phyloP scores from a whole-genome alignment of 2,329 filamentous ascomycete genomes.

The Stachybotrys elegans region DNA sequence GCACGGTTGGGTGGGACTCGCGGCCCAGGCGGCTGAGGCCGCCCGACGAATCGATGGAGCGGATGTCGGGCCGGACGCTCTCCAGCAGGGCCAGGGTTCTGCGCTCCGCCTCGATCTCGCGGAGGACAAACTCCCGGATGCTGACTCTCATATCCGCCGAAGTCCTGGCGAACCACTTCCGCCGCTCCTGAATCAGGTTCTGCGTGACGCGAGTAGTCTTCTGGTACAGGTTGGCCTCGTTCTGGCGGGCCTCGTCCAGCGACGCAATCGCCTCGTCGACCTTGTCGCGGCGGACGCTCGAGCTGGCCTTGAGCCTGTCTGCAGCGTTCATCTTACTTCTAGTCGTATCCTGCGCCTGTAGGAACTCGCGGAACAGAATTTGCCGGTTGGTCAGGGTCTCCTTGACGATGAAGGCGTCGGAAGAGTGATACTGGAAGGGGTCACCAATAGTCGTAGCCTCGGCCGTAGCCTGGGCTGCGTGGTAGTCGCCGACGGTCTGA shows the following conservation, averaged over 20 bases:
- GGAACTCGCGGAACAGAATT: conserved; percentile 86
- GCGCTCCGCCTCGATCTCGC: conserved; percentile 92
- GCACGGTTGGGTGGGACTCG: conserved; percentile 72
- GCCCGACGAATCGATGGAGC: conserved; percentile 85
- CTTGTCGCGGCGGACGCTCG: conserved; percentile 86
- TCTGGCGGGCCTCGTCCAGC: conserved; percentile 78
- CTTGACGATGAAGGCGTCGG: conserved; percentile 96
- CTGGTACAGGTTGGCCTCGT: conserved; percentile 74
- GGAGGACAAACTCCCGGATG: conserved; percentile 86
- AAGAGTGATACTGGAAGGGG: conserved; percentile 88
- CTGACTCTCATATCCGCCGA: conserved; percentile 76
- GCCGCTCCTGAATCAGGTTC: conserved; percentile 82
- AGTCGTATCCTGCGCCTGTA: conserved; percentile 83
- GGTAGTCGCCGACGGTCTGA: conserved; percentile 89
- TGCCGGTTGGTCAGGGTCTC: conserved; percentile 97
- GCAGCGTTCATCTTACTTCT: conserved; percentile 79
- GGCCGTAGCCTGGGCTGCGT: conserved; percentile 92
- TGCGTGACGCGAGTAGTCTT: conserved; percentile 87
- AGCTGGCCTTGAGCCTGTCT: conserved; percentile 80
- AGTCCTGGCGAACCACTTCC: conserved; percentile 86
- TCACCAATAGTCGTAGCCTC: conserved; percentile 94
- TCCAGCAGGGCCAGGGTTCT: conserved; percentile 90
- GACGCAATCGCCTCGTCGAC: conserved; percentile 94
- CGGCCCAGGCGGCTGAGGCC: conserved; percentile 85
- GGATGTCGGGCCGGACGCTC: conserved; percentile 85